Evolutionary conservation across 768 basidiomycete genomes (phyloP).

Genomic region (Hirschioporus abietinus): DNA sequence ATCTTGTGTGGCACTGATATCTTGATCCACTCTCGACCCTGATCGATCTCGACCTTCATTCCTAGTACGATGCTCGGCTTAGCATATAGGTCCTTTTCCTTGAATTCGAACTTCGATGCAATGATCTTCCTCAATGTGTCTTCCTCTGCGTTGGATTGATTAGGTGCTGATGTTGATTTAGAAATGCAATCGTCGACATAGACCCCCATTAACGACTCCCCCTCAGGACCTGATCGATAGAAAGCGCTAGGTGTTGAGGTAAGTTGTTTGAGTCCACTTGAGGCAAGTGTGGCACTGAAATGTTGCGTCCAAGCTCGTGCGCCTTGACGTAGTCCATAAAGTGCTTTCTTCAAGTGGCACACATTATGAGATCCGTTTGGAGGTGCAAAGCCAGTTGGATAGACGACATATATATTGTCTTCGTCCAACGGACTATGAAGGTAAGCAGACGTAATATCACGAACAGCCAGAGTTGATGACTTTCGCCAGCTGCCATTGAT

Average conservation of each 20-base stretch:
- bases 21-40: neutral
- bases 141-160: neutral
- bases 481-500: neutral
- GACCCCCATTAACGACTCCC: neutral
- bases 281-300: neutral
- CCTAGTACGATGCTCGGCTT: conserved; percentile 9
- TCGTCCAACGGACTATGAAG: conserved; percentile 9
- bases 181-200: neutral
- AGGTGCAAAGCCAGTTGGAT: conserved; percentile 9
- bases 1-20: neutral
- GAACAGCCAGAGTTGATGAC: neutral
- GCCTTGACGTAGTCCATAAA: neutral
- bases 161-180: neutral
- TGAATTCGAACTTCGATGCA: neutral
- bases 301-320: neutral
- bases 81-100: conserved; percentile 2
- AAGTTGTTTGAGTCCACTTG: neutral
- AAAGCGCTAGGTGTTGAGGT: neutral
- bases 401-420: conserved; percentile 7
- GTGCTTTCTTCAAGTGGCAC: neutral
- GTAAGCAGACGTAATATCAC: conserved; percentile 14
- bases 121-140: neutral
- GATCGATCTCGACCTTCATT: conserved; percentile 3
- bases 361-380: neutral
- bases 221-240: neutral